A percentile compares a stretch with the other conserved stretches of the same genome.
phyloP scores from a whole-genome alignment of 2,329 filamentous ascomycete genomes.

The Hypoxylon sp. region DNA sequence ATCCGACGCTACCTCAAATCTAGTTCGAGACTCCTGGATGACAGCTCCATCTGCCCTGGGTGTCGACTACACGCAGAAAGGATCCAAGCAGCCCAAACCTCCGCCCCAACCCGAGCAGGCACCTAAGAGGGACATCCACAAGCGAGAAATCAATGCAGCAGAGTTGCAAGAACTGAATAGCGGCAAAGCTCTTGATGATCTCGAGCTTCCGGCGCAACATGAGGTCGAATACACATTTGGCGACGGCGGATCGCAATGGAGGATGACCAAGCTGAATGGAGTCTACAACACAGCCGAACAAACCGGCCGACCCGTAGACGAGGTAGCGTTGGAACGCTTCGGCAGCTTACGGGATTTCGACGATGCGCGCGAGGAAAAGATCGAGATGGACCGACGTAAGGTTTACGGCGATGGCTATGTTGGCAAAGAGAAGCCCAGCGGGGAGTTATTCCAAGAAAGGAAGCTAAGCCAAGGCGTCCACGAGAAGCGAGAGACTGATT shows the following conservation, averaged over 20 bases:
- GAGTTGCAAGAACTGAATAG: conserved; percentile 72
- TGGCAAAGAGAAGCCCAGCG: conserved; percentile 86
- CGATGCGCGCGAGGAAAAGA: conserved; percentile 90
- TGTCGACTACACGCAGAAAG: conserved; percentile 82
- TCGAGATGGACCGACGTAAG: conserved; percentile 85
- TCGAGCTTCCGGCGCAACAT: conserved; percentile 65
- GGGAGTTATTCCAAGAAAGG: conserved; percentile 85
- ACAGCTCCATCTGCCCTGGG: conserved; percentile 83
- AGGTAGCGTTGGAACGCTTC: conserved; percentile 84
- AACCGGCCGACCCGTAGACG: conserved; percentile 77
- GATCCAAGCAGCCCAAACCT: conserved; percentile 65
- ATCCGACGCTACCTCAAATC: conserved; percentile 51
- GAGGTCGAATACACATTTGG: conserved; percentile 87
- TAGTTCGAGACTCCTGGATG: conserved; percentile 93
- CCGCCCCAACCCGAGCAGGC: conserved; percentile 64
- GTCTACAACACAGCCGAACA: conserved; percentile 86
- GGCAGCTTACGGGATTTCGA: conserved; percentile 88
- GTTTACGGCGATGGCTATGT: conserved; percentile 88
- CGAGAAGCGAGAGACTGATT: conserved; percentile 49
- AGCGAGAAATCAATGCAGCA: conserved; percentile 80
- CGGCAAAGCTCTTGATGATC: conserved; percentile 65
- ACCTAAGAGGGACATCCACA: conserved; percentile 78
- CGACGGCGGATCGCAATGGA: conserved; percentile 90
- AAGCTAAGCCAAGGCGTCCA: conserved; percentile 66
- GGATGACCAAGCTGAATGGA: conserved; percentile 92